Base-by-base conservation (phyloP, 768 basidiomycete species). In the Kwoniella bestiolae region DNA sequence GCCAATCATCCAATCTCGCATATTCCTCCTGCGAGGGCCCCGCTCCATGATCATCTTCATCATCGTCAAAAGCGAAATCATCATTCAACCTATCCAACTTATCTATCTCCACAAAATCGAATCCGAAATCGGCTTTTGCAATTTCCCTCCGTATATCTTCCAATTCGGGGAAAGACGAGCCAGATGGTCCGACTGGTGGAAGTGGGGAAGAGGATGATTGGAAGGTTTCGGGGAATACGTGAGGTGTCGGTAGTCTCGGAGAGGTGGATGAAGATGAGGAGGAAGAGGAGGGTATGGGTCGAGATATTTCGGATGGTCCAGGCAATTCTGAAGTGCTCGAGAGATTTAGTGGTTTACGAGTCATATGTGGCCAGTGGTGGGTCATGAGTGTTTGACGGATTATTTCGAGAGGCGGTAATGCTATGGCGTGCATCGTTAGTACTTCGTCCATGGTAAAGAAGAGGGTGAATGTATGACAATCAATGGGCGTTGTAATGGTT, bases 351-450 rank as follows among this genome's bases (percentile, higher is more conserved):
- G 72, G 58, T 65, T 75, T 78, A 29, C 74, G 67, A 7, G 53
- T 46, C 78, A 79, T 76, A 5, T 58, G 56, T 2, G 78, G 75
- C 78, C 78, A 79, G 41, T 77, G 60, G 56, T 77, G 74, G 28
- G 78, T 77, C 58, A 69, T 66, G 3, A 79, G 57, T n/a, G 78
- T 77, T 47, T 77, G 71, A 16, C 74, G 58, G 7, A 77, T 59
- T 11, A 34, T 51, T 26, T 77, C 76, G 14, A 72, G 56, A 2
- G 68, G 66, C 4, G 66, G 34, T 18, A 73, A 59, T n/a, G 68
- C 72, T 75, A 51, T 5, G 31, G 32, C n/a, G 46, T 25, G 21
- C 26, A 32, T 26, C n/a, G n/a, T n/a, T n/a, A n/a, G n/a, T n/a
- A n/a, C n/a, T n/a, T n/a, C n/a, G n/a, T n/a, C n/a, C n/a, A n/a